These are phyloP conservation scores for Penicillium verhagenii DNA, from an alignment of 495 filamentous ascomycete genomes.

Conservation along the genomic window DNA sequence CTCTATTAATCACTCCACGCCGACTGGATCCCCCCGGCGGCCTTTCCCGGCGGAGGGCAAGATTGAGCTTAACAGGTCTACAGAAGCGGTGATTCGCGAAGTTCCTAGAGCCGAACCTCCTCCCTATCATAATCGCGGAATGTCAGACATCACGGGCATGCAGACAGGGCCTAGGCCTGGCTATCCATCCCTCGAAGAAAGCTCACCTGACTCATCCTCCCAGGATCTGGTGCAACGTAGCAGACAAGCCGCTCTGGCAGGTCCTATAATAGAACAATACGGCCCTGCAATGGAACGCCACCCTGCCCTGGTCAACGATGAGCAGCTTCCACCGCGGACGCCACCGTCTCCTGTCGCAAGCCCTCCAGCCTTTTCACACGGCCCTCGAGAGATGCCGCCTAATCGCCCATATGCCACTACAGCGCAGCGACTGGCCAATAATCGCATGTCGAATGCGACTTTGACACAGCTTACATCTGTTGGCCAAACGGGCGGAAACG, in stretches of 20 bases:
- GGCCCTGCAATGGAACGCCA: constrained; percentile 60
- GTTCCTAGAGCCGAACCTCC: constrained; percentile 28
- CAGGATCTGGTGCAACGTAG: constrained; percentile 42
- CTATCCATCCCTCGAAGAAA: constrained; percentile 32
- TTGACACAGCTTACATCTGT: constrained; percentile 72
- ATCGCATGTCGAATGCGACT: constrained; percentile 77
- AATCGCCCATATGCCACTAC: constrained; percentile 67
- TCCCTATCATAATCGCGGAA: constrained; percentile 49
- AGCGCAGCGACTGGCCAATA: constrained; percentile 75
- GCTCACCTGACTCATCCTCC: constrained; percentile 31
- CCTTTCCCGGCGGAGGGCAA: constrained; percentile 51
- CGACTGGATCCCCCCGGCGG: constrained; percentile 34
- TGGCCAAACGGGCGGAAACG: constrained; percentile 46
- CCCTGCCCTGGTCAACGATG: constrained; percentile 24
- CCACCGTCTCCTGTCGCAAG: constrained; percentile 70
- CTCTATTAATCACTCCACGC: constrained; percentile 45
- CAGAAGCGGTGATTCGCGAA: constrained; percentile 38
- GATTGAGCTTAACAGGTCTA: constrained; percentile 38
- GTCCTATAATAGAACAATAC: constrained; percentile 45
- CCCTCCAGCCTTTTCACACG: constrained; percentile 76
- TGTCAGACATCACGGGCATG: constrained; percentile 52
- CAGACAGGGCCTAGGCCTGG: constrained; percentile 15
- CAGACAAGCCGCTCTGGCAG: constrained; percentile 20
- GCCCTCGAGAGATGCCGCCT: constrained; percentile 62
- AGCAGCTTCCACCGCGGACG: constrained; percentile 54